Conservation (phyloP, 305 asterid species). For the Striga hermonthica region DNA sequence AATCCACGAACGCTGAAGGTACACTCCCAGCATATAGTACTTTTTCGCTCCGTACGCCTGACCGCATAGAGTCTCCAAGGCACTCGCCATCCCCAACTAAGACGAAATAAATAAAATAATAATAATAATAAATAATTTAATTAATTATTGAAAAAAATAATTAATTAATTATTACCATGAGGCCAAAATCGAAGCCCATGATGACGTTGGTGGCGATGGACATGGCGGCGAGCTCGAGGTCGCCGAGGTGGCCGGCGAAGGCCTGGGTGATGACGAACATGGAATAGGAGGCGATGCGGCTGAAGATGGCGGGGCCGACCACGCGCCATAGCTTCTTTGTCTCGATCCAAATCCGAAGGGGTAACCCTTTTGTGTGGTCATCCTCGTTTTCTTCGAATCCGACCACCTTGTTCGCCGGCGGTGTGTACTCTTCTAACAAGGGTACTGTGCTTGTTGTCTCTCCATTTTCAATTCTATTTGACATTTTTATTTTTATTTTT, state of each 20-base stretch:
- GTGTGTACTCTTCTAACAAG: conserved; percentile 38
- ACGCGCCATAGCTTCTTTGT: conserved; percentile 78
- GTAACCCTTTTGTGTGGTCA: conserved; percentile 26
- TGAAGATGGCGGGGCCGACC: conserved; percentile 90
- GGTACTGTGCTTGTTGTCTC: conserved; percentile 37
- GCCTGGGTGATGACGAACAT: conserved; percentile 75
- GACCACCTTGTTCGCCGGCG: background rate
- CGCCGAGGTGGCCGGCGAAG: conserved; percentile 91
- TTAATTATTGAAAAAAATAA: background rate
- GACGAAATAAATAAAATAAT: background rate
- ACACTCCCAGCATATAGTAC: conserved; percentile 69
- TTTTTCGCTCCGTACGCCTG: conserved; percentile 84
- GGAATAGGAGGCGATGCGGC: conserved; percentile 61
- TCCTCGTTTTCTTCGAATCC: conserved; percentile 17
- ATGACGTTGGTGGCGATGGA: conserved; percentile 65
- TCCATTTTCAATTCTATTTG: conserved; percentile 25
- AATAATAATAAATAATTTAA: background rate
- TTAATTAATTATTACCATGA: conserved; percentile 41
- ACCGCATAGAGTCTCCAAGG: conserved; percentile 84
- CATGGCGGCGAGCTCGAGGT: conserved; percentile 79
- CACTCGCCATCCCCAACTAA: conserved; percentile 94
- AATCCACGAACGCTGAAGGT: conserved; percentile 83
- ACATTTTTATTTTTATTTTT: conserved; percentile 18
- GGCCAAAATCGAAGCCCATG: conserved; percentile 72
- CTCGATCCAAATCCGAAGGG: conserved; percentile 48